phyloP scores from a whole-genome alignment of 306 rosid genomes.

The Vigna mungo region DNA sequence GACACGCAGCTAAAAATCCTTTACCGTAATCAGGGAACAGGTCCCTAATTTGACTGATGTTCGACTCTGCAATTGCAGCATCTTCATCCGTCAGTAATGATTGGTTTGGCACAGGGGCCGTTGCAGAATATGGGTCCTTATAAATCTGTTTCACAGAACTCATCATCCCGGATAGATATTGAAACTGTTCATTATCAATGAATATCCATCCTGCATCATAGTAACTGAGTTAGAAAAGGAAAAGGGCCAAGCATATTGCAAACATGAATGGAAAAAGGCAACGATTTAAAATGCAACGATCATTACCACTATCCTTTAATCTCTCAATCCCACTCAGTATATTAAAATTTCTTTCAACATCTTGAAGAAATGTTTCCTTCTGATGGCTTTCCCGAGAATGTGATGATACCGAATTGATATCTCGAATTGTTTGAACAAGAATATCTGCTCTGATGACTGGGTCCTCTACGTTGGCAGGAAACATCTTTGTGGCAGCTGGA shows the following conservation, averaged over 20 bases:
- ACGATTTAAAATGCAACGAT: conserved; percentile 13
- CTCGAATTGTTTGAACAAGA: conserved; percentile 83
- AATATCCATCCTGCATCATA: conserved; percentile 86
- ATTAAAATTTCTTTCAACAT: conserved; percentile 67
- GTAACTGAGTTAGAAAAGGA: conserved; percentile 37
- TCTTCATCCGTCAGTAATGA: conserved; percentile 67
- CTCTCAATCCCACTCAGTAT: conserved; percentile 62
- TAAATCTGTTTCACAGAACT: conserved; percentile 49
- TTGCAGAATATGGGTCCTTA: conserved; percentile 48
- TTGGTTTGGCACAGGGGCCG: conserved; percentile 46
- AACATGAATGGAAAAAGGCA: conserved; percentile 30
- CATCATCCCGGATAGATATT: conserved; percentile 69
- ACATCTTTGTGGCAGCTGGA: conserved; percentile 80
- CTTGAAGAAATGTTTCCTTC: conserved; percentile 79
- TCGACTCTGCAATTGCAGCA: conserved; percentile 79
- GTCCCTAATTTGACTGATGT: conserved; percentile 93
- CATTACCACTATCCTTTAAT: conserved; percentile 67
- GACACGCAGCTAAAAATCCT: conserved; percentile 89
- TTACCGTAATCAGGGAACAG: conserved; percentile 91
- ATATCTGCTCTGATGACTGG: conserved; percentile 87
- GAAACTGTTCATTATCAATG: conserved; percentile 79
- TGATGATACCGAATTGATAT: conserved; percentile 72
- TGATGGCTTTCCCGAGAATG: conserved; percentile 60
- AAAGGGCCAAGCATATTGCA: conserved; percentile 24
- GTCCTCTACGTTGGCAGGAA: conserved; percentile 95